Evolutionary conservation across 257 asterid species (phyloP), one percentile per base, ranked within the genome.

Genomic region (Nicotiana undulata): DNA sequence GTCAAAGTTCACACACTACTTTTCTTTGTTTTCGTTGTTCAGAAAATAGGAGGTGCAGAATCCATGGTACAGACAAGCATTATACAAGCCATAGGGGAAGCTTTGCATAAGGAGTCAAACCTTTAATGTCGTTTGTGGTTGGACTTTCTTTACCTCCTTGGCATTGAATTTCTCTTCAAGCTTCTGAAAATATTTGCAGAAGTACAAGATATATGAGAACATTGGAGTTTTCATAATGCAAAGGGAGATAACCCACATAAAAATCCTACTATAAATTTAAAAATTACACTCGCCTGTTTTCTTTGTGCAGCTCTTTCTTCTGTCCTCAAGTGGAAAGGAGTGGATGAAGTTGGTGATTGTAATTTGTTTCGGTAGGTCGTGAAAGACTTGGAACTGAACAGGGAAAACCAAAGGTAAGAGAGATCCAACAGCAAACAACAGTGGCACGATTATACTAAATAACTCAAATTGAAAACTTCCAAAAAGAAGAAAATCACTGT

Each of bases 301-400:
- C 99, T 91, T 89, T 85, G 91, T 79, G 97, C 85, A 80, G 97
- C 94, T 86, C 98, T 89, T 86, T 93, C 96, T 88, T 93, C 97
- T 34, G 95, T 95, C 78, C 94, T 84, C 84, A 95, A 85, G 18
- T 84, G 70, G 63, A 95, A 91, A 13, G 98, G 99, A 80, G 97
- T 88, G 52, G 95, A 87, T 28, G 84, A 67, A 53, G 90, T 80
- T 52, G 97, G 98, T 9, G 98, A 90, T 82, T 89, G 96, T 79
- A 92, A 76, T 85, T 89, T 93, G 87, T 89, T 92, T 34, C 96
- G 86, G 82, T 85, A 89, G 32, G 93, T 93, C 13, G 90, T 91
- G 89, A 91, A 84, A 15, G 98, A 89, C 86, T 93, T 94, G 83
- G 94, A 81, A 87, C 86, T 74, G 79, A 74, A 24, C 26, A 74